phyloP scores from a whole-genome alignment of 129 eudicot species.

The Chrysanthemum makinoi region DNA sequence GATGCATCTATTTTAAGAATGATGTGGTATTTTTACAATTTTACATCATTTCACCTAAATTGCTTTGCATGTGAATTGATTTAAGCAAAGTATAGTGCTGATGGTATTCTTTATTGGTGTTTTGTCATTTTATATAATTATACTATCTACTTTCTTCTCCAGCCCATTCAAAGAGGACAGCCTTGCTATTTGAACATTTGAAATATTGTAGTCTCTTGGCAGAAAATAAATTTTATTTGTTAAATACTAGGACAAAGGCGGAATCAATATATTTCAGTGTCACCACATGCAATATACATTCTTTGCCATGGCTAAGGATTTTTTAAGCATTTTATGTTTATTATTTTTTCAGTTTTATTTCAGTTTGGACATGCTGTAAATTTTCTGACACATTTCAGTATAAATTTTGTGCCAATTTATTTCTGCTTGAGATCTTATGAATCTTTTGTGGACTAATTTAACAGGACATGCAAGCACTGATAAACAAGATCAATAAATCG shows the following conservation, averaged over 20 bases:
- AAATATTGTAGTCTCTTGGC: not conserved
- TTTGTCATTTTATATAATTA: not conserved
- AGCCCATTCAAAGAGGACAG: no score
- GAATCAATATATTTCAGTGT: not conserved
- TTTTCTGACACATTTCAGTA: not conserved
- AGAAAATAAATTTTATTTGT: not conserved
- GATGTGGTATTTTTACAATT: constrained; percentile 5
- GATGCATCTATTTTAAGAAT: not conserved
- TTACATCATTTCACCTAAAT: constrained; percentile 11
- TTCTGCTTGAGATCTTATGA: constrained; percentile 15
- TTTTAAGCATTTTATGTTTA: not conserved
- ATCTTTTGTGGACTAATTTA: constrained; percentile 17
- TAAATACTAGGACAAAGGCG: not conserved
- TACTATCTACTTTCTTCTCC: constrained; percentile 1
- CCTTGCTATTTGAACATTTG: not conserved
- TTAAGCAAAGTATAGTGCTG: constrained; percentile 1
- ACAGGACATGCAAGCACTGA: constrained; percentile 98
- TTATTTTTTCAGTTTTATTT: constrained; percentile 7
- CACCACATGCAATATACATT: not conserved
- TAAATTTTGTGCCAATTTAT: not conserved
- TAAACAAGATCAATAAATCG: constrained; percentile 92
- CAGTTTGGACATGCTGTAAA: not conserved
- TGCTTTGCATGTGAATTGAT: constrained; percentile 7
- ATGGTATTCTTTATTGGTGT: not conserved
- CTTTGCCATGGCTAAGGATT: not conserved